A percentile compares a stretch with the other conserved stretches of the same genome.
Conservation (phyloP, 1,284 basidiomycete species). For the Irpex lacteus region DNA sequence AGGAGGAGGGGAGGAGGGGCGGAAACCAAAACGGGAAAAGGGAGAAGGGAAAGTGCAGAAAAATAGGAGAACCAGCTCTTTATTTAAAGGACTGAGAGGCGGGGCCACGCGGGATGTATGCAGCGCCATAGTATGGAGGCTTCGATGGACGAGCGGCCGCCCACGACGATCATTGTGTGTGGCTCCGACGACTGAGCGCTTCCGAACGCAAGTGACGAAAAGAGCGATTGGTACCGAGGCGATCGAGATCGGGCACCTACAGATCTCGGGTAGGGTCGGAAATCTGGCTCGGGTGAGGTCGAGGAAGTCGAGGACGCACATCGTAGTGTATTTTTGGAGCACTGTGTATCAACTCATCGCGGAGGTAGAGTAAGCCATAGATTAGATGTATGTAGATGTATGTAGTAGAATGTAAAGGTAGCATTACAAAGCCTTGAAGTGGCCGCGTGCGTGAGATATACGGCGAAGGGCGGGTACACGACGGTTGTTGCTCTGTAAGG, state of each 20-base stretch:
- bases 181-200: no score
- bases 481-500: neutral
- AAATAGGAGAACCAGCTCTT: neutral
- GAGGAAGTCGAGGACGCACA: no score
- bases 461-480: neutral
- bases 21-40: neutral
- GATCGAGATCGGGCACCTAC: no score
- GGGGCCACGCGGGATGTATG: neutral
- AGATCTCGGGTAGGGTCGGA: neutral
- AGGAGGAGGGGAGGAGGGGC: neutral
- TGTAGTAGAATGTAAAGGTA: no score
- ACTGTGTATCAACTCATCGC: neutral
- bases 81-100: neutral
- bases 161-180: constrained; percentile 8
- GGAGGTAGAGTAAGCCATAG: neutral
- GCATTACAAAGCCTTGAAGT: neutral
- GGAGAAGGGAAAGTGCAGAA: neutral
- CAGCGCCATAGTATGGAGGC: neutral
- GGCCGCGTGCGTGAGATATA: neutral
- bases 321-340: neutral
- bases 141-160: neutral
- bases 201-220: no score
- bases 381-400: no score
- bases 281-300: neutral
- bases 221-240: no score